Evolutionary conservation across 192 early-diverging fungal genomes (phyloP).

Genomic region (Gaertneriomyces sp.): DNA sequence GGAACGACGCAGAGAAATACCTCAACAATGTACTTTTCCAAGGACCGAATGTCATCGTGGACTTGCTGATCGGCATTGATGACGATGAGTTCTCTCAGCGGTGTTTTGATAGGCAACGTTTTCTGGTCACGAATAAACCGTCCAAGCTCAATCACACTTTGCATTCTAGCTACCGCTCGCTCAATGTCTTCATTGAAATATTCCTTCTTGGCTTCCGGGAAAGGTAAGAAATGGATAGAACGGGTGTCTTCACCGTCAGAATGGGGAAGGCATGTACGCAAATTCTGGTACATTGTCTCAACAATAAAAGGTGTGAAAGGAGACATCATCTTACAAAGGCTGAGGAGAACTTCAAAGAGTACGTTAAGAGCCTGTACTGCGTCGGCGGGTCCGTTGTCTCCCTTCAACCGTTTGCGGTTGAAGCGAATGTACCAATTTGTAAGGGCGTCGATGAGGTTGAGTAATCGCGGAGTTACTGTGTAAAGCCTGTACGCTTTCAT

Average conservation of each 20-base stretch:
- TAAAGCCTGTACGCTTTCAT: slow-evolving; percentile 96
- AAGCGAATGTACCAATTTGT: slow-evolving; percentile 99
- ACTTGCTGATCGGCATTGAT: slow-evolving; percentile 85
- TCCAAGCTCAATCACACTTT: slow-evolving; percentile 93
- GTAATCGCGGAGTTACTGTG: slow-evolving; percentile 91
- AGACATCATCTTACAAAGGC: slow-evolving; percentile 85
- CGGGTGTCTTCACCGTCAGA: slow-evolving; percentile 60
- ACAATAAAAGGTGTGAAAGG: slow-evolving; percentile 97
- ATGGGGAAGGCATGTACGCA: slow-evolving; percentile 71
- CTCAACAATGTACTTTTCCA: slow-evolving; percentile 77
- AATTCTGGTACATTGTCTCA: slow-evolving; percentile 95
- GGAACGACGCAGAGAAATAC: background rate
- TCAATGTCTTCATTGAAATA: slow-evolving; percentile 97
- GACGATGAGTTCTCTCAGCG: slow-evolving; percentile 86
- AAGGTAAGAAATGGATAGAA: slow-evolving; percentile 90
- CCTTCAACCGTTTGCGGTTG: slow-evolving; percentile 96
- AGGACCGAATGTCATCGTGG: slow-evolving; percentile 76
- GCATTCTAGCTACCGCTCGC: slow-evolving; percentile 91
- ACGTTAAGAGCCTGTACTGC: slow-evolving; percentile 84
- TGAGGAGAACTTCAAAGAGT: slow-evolving; percentile 93
- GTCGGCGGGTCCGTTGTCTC: slow-evolving; percentile 86
- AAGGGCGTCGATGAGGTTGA: slow-evolving; percentile 85
- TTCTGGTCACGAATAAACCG: slow-evolving; percentile 87
- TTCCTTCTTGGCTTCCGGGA: slow-evolving; percentile 88
- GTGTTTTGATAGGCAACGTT: slow-evolving; percentile 91